Base-by-base conservation (phyloP, 345 rosid genomes). In the Hypericum perforatum region DNA sequence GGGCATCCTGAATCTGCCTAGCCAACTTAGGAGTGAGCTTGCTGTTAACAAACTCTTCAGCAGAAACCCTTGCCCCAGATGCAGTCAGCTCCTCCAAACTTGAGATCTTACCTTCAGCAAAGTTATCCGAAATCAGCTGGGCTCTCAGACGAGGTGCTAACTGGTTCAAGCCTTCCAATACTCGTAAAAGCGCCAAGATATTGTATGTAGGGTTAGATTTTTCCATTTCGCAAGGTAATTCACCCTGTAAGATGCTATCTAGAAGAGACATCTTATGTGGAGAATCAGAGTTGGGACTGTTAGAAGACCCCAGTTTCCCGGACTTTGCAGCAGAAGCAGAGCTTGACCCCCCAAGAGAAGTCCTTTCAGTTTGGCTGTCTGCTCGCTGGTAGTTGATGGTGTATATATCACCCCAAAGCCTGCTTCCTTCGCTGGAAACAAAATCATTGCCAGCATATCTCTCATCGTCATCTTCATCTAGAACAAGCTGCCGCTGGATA, bases 21-120 rank as follows among this genome's bases (percentile, higher is more conserved):
- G 99, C 92, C 69, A 94, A 76, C 72, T 94, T 94, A 16, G 99
- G 99, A 46, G 99, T 94, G 59, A 94, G 97, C 76, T 94, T 94
- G 57, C 75, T 72, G 60, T 84, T 94, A 45, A 89, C 55, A 52
- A 94, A 94, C 52, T 94, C 99, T 59, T 89, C 99, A 8, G 63
- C 52, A 53, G 92, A 69, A 63, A 89, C 89, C 76, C 75, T 78
- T 29, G 68, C 67, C 54, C 81, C 81, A 43, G 60, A 16, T 39
- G 71, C 52, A 66, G 62, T 80, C 52, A 75, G 72, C 66, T 76
- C 95, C 64, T 76, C 85, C 42, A 79, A 58, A 69, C 49, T 70
- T 9, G 65, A 61, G 56, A 59, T 70, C 62, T 65, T 84, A 38
- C 95, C 97, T 76, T 86, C 89, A 7, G 89, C 82, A 22, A 74